phyloP scores from a whole-genome alignment of 2,329 filamentous ascomycete species.

The Phialophora chinensis region DNA sequence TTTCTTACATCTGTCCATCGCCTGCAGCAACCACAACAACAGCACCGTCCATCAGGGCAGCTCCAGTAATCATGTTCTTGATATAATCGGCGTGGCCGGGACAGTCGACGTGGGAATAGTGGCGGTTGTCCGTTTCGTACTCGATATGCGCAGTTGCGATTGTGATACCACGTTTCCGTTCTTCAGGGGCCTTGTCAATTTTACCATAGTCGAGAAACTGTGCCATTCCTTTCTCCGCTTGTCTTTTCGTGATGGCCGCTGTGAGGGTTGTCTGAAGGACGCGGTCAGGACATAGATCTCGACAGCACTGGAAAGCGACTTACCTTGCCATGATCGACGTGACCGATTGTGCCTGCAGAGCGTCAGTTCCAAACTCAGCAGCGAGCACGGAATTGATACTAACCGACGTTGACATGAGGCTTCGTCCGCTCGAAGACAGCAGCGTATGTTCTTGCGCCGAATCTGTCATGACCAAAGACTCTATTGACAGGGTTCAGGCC shows the following conservation, averaged over 20 bases:
- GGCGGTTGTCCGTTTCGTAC: constrained; percentile 89
- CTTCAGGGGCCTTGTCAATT: constrained; percentile 98
- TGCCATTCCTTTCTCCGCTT: constrained; percentile 91
- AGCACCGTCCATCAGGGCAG: constrained; percentile 98
- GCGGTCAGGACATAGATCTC: constrained; percentile 33
- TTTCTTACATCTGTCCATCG: constrained; percentile 86
- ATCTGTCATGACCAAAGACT: constrained; percentile 54
- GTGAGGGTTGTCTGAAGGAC: constrained; percentile 85
- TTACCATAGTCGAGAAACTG: constrained; percentile 96
- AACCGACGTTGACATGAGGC: constrained; percentile 98
- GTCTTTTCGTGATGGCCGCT: constrained; percentile 97
- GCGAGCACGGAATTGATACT: constrained; percentile 37
- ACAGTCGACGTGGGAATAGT: constrained; percentile 99
- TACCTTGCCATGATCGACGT: constrained; percentile 99
- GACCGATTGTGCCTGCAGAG: constrained; percentile 83
- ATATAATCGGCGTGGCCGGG: constrained; percentile 99
- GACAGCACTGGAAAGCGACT: constrained; percentile 24
- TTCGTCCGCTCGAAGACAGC: constrained; percentile 82
- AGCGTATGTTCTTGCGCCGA: constrained; percentile 62
- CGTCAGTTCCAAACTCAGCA: background rate
- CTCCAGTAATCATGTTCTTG: constrained; percentile 99
- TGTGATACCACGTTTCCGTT: constrained; percentile 99
- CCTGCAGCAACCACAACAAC: constrained; percentile 98
- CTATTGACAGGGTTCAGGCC: constrained; percentile 76
- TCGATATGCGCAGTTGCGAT: constrained; percentile 99